Conservation (phyloP, 495 filamentous ascomycete genomes). For the Cercophora newfieldiana region DNA sequence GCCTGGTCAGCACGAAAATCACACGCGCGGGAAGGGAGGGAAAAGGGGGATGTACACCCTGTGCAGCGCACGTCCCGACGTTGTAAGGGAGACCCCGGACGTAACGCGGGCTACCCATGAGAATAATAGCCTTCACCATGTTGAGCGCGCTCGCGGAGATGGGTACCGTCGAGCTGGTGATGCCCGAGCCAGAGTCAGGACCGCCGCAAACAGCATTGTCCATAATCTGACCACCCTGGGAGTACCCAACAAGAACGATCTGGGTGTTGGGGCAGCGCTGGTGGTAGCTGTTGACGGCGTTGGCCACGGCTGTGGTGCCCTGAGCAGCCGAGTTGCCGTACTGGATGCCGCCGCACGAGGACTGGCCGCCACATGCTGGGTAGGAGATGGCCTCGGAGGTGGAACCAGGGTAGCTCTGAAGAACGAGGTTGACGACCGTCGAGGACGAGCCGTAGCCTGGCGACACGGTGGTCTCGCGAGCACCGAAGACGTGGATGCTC, state of each 20-base stretch:
- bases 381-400: slow-evolving; percentile 60
- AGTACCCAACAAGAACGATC: slow-evolving; percentile 65
- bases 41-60: slow-evolving; percentile 53
- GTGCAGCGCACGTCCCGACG: slow-evolving; percentile 57
- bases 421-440: slow-evolving; percentile 55
- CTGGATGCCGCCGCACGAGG: slow-evolving; percentile 48
- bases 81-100: slow-evolving; percentile 56
- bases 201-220: slow-evolving; percentile 65
- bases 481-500: slow-evolving; percentile 60
- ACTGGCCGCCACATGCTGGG: slow-evolving; percentile 59
- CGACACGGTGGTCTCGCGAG: slow-evolving; percentile 62
- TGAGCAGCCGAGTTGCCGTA: slow-evolving; percentile 55
- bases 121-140: slow-evolving; percentile 57
- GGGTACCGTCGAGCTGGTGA: slow-evolving; percentile 22
- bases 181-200: slow-evolving; percentile 49
- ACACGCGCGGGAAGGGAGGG: not conserved
- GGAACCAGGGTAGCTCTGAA: slow-evolving; percentile 52
- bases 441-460: slow-evolving; percentile 55
- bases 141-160: slow-evolving; percentile 13
- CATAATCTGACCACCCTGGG: slow-evolving; percentile 65
- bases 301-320: slow-evolving; percentile 56
- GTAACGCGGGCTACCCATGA: slow-evolving; percentile 63
- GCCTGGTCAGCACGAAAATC: not conserved
- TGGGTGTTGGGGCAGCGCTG: slow-evolving; percentile 55
- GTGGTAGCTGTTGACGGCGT: slow-evolving; percentile 57